Conservation (phyloP, 768 basidiomycete species). For the Boletus coccyginus region DNA sequence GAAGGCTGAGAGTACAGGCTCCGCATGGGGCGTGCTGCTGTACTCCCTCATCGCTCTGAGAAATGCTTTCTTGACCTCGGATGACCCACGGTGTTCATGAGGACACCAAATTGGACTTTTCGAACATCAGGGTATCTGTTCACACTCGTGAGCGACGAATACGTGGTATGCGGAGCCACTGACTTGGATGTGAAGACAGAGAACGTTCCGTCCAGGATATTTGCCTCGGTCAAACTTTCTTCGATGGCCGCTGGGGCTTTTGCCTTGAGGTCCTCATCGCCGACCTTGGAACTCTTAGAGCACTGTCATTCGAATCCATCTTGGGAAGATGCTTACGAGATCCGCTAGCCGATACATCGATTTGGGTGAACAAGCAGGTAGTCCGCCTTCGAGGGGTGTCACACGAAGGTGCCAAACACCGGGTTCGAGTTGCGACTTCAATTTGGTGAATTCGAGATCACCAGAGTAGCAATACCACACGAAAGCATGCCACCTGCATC, state of each 20-base stretch:
- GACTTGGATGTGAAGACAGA: conserved; percentile 27
- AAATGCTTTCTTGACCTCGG: conserved; percentile 15
- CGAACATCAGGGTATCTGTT: conserved; percentile 19
- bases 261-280: conserved; percentile 14
- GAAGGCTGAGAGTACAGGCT: conserved; percentile 13
- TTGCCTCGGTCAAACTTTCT: conserved; percentile 11
- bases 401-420: not conserved
- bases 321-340: conserved; percentile 18
- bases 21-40: conserved; percentile 5
- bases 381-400: not conserved
- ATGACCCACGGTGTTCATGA: conserved; percentile 3
- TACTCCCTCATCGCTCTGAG: conserved; percentile 6
- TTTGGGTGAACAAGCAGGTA: conserved; percentile 33
- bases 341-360: conserved; percentile 37
- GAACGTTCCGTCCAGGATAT: conserved; percentile 25
- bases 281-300: conserved; percentile 6
- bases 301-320: not conserved
- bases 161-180: not conserved
- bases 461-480: conserved; percentile 29
- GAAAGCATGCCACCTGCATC: conserved; percentile 21
- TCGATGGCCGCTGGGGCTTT: conserved; percentile 18
- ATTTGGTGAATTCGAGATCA: conserved; percentile 10
- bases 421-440: conserved; percentile 15
- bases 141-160: not conserved
- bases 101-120: conserved; percentile 15